phyloP scores from a whole-genome alignment of 192 early-diverging fungal genomes.

The Coemansia sp. region DNA sequence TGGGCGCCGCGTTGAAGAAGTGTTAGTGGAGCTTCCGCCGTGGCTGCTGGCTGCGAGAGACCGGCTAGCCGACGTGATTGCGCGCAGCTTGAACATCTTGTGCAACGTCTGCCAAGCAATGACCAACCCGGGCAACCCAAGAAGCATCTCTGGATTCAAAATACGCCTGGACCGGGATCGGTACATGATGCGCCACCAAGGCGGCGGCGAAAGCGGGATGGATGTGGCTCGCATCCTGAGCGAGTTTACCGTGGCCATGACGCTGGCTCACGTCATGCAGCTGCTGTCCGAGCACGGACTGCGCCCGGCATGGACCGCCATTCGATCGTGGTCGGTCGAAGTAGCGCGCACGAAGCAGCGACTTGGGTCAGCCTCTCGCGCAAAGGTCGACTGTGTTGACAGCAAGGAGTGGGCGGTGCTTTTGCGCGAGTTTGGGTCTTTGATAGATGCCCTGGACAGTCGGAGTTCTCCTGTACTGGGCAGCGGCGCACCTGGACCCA shows the following conservation, averaged over 20 bases:
- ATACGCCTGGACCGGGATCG: conserved; percentile 43
- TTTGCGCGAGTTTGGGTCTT: conserved; percentile 25
- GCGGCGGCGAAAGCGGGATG: conserved; percentile 9
- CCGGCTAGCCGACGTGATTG: conserved; percentile 54
- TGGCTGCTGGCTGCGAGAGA: conserved; percentile 54
- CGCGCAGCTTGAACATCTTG: conserved; percentile 55
- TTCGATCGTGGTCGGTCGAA: conserved; percentile 39
- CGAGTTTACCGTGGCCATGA: conserved; percentile 61
- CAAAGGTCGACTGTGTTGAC: conserved; percentile 48
- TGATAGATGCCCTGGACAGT: conserved; percentile 30
- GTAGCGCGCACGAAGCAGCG: conserved; percentile 31
- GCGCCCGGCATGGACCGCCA: conserved; percentile 41
- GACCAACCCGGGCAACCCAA: conserved; percentile 32
- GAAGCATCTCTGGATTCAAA: conserved; percentile 33
- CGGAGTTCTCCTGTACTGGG: neutral
- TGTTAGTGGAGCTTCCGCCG: conserved; percentile 62
- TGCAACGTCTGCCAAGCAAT: conserved; percentile 43
- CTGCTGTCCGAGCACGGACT: conserved; percentile 54
- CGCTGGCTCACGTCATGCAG: conserved; percentile 56
- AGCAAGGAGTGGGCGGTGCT: conserved; percentile 47
- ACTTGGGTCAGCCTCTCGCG: conserved; percentile 31
- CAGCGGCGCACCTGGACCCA: neutral
- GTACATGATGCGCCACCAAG: conserved; percentile 13
- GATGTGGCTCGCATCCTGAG: conserved; percentile 37
- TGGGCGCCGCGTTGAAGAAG: conserved; percentile 65